Evolutionary conservation across 495 filamentous ascomycete species (phyloP).

Genomic region (Aspergillus biplanus): DNA sequence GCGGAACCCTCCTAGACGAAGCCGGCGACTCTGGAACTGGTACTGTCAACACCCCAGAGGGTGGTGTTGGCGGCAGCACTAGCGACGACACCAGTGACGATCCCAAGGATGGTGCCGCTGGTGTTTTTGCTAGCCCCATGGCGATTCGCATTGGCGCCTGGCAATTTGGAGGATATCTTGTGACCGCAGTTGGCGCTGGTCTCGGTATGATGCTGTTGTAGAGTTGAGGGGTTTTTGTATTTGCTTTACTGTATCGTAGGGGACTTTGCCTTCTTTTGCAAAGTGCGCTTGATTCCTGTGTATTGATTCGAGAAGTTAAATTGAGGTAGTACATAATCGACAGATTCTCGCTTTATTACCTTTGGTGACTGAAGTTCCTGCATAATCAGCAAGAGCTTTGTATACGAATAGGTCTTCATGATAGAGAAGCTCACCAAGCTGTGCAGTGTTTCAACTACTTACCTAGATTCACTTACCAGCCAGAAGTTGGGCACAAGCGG

Average conservation of each 20-base stretch:
- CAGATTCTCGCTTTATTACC: background rate
- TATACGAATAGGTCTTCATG: too few species aligned
- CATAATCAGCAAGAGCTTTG: too few species aligned
- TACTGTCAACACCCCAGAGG: conserved; percentile 63
- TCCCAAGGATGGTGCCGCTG: conserved; percentile 44
- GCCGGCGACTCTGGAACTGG: conserved; percentile 65
- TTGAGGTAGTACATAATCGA: background rate
- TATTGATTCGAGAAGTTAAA: conserved; percentile 3
- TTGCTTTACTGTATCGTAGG: background rate
- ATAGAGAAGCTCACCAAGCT: too few species aligned
- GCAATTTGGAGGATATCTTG: conserved; percentile 68
- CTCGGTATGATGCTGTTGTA: conserved; percentile 79
- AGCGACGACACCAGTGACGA: conserved; percentile 36
- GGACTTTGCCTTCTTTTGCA: background rate
- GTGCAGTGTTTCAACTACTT: too few species aligned
- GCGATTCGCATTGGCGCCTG: conserved; percentile 64
- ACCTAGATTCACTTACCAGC: too few species aligned
- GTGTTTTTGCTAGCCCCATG: conserved; percentile 49
- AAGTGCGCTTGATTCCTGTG: conserved; percentile 1
- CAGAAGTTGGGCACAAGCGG: too few species aligned
- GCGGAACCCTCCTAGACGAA: conserved; percentile 57
- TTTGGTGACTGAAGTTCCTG: background rate
- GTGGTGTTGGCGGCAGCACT: conserved; percentile 42
- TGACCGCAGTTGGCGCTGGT: conserved; percentile 69
- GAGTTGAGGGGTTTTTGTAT: conserved; percentile 5